phyloP scores from a whole-genome alignment of 495 filamentous ascomycete genomes.

The Lophiostoma macrostomum region DNA sequence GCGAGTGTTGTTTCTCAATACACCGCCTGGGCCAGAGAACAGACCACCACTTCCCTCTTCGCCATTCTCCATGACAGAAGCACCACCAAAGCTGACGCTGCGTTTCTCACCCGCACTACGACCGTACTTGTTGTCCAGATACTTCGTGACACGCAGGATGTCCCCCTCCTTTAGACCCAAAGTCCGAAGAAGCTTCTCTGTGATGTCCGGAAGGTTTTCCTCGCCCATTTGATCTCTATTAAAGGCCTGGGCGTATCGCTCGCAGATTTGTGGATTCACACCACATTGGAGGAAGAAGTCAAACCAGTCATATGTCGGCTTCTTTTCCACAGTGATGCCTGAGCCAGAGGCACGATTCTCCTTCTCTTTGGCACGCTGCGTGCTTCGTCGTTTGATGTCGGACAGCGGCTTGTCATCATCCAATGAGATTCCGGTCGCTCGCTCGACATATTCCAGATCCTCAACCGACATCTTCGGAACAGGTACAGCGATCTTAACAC shows the following conservation, averaged over 20 bases:
- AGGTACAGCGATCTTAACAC: conserved; percentile 96
- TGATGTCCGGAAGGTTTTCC: conserved; percentile 81
- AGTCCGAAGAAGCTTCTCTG: conserved; percentile 73
- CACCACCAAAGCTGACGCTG: conserved; percentile 60
- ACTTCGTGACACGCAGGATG: conserved; percentile 90
- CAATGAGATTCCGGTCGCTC: conserved; percentile 76
- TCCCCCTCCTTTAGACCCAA: conserved; percentile 93
- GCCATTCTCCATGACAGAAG: conserved; percentile 49
- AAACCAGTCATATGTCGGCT: conserved; percentile 93
- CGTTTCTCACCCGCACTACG: conserved; percentile 60
- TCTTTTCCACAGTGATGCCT: conserved; percentile 53
- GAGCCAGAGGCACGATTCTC: conserved; percentile 32
- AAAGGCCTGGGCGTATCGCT: conserved; percentile 89
- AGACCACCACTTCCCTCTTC: conserved; percentile 62
- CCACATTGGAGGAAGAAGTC: conserved; percentile 94
- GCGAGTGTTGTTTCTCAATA: conserved; percentile 88
- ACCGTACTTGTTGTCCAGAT: conserved; percentile 75
- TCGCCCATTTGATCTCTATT: conserved; percentile 92
- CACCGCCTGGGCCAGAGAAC: conserved; percentile 87
- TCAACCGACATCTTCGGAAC: conserved; percentile 91
- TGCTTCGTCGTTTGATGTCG: conserved; percentile 59
- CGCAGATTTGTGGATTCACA: conserved; percentile 85
- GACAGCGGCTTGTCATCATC: conserved; percentile 96
- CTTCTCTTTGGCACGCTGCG: conserved; percentile 38
- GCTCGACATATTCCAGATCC: conserved; percentile 93